Base-by-base conservation (phyloP, 768 basidiomycete genomes). In the Tylopilus sp. region DNA sequence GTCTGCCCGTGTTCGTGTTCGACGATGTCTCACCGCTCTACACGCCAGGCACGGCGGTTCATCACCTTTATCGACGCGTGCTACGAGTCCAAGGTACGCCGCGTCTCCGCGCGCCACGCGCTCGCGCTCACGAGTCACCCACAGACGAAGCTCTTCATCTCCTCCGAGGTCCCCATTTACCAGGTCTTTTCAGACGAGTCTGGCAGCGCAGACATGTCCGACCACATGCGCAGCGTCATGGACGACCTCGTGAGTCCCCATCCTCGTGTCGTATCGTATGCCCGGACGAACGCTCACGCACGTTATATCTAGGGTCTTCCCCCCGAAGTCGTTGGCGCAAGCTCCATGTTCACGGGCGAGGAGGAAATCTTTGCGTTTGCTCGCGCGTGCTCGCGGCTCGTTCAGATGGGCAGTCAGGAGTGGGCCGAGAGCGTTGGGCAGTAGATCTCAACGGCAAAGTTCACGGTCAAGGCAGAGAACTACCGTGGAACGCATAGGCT, bases 31-130 rank as follows among this genome's bases (percentile, higher is more conserved):
- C 10, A 45, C 22, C 10, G 1, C 11, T 36, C 25, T 34, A 17
- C 16, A 21, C 30, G 0, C 44, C 21, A 91, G 89, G 95, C 95
- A 19, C 79, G 97, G 60, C 76, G 97, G 56, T 98, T 99, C 67
- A 99, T 99, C 65, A 95, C 95, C 1, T 98, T 98, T 68, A 87
- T 99, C 61, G 97, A 99, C 75, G 91, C 93, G 22, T 95, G 92
- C 64, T 96, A 96, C 62, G 93, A 96, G 67, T 93, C 85, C 76
- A 90, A 87, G 78, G 87, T 85, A 63, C 10, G 71, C 54, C 21
- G 24, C 24, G 14, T 7, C 37, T 12, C 10, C 19, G n/a, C 17
- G 40, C 17, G n/a, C 37, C 7, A 3, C 13, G 17, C 16, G 25
- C 14, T 19, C 11, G 19, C 8, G 12, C 28, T 24, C 60, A 89